Percentiles rank a stretch among this genome's conserved stretches.
These are phyloP conservation scores for Pilobolus umbonatus DNA, from an alignment of 192 early-diverging fungal species.

Conservation along the genomic window DNA sequence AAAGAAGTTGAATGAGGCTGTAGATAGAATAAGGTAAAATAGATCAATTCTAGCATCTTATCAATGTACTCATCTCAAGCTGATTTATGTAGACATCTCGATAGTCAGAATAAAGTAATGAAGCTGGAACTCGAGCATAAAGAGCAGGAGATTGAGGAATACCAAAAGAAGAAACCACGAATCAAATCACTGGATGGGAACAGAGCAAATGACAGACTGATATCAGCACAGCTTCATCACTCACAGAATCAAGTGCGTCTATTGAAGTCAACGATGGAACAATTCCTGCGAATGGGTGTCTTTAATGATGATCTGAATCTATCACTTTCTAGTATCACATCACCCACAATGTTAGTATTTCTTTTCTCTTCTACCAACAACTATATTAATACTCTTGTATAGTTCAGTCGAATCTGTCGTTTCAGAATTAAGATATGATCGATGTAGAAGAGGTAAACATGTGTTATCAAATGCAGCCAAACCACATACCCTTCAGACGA, in stretches of 20 bases:
- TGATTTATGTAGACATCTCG: constrained; percentile 1
- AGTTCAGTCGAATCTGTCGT: constrained; percentile 10
- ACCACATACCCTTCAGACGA: not conserved
- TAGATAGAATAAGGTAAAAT: constrained; percentile 14
- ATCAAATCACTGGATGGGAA: not conserved
- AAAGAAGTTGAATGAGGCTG: constrained; percentile 19
- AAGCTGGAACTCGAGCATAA: constrained; percentile 11
- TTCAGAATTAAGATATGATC: constrained; percentile 2
- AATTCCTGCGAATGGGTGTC: constrained; percentile 24
- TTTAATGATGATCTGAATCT: constrained; percentile 17
- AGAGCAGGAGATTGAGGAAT: not conserved
- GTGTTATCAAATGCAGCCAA: not conserved
- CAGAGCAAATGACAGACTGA: not conserved
- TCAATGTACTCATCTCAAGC: no score
- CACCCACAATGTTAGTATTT: not conserved
- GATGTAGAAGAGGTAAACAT: not conserved
- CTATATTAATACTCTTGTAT: not conserved
- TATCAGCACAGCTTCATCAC: constrained; percentile 18
- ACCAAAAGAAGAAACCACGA: constrained; percentile 3
- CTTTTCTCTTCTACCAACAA: not conserved
- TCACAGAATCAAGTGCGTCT: constrained; percentile 22
- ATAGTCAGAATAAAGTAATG: not conserved
- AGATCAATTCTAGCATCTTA: no score
- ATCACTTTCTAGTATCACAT: not conserved
- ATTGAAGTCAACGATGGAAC: constrained; percentile 31